A percentile compares a stretch with the other conserved stretches of the same genome.
Conservation (phyloP, 176 grass and related monocot genomes). For the Juncus inflexus region DNA sequence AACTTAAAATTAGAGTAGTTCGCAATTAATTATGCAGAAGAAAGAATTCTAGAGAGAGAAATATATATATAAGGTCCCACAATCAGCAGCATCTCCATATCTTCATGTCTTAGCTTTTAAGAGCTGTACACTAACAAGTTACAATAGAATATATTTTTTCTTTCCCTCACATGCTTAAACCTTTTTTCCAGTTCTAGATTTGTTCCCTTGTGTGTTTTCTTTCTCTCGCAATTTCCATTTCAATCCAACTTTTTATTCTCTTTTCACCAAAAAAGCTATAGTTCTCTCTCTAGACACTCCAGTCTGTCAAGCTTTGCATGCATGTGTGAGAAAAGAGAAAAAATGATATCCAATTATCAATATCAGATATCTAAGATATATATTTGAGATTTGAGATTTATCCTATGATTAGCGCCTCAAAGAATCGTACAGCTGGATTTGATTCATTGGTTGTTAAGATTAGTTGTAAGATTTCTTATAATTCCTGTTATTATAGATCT, state of each 20-base stretch:
- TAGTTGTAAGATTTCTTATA: no score
- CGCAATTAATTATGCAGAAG: no score
- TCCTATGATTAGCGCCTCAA: conserved; percentile 9
- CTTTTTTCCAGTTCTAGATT: conserved; percentile 14
- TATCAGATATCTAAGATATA: conserved; percentile 24
- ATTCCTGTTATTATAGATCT: no score
- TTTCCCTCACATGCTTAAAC: conserved; percentile 10
- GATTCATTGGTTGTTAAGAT: no score
- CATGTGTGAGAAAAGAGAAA: conserved; percentile 17
- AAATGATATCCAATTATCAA: conserved; percentile 28
- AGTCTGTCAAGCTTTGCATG: conserved; percentile 20
- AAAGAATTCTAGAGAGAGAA: no score
- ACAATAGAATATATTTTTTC: conserved; percentile 12
- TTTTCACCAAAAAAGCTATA: background rate
- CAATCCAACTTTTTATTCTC: no score
- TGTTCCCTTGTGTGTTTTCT: conserved; percentile 11
- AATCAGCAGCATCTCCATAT: background rate
- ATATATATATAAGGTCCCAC: background rate
- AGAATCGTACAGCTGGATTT: conserved; percentile 18
- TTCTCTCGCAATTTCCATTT: background rate
- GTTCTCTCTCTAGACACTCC: conserved; percentile 2
- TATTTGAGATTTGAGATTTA: conserved; percentile 4
- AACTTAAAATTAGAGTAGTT: no score
- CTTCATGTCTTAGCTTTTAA: conserved; percentile 15
- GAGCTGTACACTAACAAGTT: background rate